Evolutionary conservation across 2,329 filamentous ascomycete species (phyloP).

Genomic region (Xylariaceae sp.): DNA sequence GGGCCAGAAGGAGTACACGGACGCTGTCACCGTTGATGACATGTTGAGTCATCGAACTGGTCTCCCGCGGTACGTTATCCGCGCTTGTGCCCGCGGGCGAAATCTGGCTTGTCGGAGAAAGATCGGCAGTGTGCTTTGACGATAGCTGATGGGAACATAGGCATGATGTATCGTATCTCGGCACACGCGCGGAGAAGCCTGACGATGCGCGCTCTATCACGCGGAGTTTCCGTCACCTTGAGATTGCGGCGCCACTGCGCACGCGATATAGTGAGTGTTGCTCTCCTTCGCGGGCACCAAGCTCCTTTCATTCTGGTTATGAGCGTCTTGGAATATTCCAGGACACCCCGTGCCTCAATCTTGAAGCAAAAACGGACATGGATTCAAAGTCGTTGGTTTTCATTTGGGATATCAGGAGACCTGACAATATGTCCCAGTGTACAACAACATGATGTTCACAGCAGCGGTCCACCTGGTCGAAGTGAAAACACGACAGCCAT

Average conservation of each 20-base stretch:
- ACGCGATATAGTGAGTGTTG: slow-evolving; percentile 13
- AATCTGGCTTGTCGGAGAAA: no score
- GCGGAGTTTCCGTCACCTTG: slow-evolving; percentile 19
- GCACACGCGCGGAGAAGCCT: slow-evolving; percentile 6
- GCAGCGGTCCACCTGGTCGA: slow-evolving; percentile 19
- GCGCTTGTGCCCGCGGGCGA: background rate
- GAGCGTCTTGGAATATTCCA: no score
- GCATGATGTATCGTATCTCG: slow-evolving; percentile 15
- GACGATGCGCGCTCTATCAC: slow-evolving; percentile 17
- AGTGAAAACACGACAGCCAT: slow-evolving; percentile 12
- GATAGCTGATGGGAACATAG: slow-evolving; percentile 7
- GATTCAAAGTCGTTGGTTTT: no score
- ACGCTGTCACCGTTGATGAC: slow-evolving; percentile 20
- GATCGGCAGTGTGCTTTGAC: no score
- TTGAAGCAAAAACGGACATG: no score
- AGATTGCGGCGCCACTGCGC: slow-evolving; percentile 12
- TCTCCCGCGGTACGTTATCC: slow-evolving; percentile 14
- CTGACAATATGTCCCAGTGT: no score
- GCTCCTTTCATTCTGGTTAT: no score
- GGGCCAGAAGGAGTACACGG: slow-evolving; percentile 14
- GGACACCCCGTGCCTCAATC: no score
- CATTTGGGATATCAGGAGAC: no score
- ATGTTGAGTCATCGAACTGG: slow-evolving; percentile 20
- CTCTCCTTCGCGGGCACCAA: no score
- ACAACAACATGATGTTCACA: slow-evolving; percentile 20